Evolutionary conservation across 148 eudicot genomes (phyloP).

Genomic region (Rhododendron molle): DNA sequence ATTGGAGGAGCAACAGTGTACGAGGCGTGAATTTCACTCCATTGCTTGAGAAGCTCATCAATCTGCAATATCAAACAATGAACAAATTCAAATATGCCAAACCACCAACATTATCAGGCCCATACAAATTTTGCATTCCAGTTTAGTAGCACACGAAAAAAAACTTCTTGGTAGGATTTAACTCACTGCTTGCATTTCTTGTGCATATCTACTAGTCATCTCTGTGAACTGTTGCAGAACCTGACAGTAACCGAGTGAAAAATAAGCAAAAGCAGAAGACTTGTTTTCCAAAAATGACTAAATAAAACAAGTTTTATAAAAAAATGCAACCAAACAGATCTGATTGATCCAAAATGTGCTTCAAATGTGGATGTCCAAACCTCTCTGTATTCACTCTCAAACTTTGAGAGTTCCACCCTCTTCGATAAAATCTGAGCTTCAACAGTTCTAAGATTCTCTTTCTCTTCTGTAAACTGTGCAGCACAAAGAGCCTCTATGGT

Average conservation of each 20-base stretch:
- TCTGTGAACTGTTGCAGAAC: conserved; percentile 85
- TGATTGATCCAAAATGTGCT: not conserved
- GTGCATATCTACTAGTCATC: conserved; percentile 80
- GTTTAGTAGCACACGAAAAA: not conserved
- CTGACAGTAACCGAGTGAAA: conserved; percentile 27
- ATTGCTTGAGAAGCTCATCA: conserved; percentile 72
- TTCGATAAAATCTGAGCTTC: conserved; percentile 78
- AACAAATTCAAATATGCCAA: not conserved
- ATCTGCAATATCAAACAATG: conserved; percentile 44
- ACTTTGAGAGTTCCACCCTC: conserved; percentile 81
- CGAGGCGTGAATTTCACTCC: conserved; percentile 78
- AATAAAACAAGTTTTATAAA: not conserved
- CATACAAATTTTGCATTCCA: not conserved
- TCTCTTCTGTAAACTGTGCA: conserved; percentile 59
- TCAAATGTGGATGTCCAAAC: conserved; percentile 23
- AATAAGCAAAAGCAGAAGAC: conserved; percentile 9
- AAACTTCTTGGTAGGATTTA: not conserved
- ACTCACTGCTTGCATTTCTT: conserved; percentile 92
- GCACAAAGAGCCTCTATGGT: conserved; percentile 80
- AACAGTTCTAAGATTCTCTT: conserved; percentile 71
- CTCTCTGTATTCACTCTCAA: conserved; percentile 91
- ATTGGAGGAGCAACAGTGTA: conserved; percentile 55
- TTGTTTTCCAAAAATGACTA: not conserved
- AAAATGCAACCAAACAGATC: not conserved
- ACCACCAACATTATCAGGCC: not conserved